A percentile compares a stretch with the other conserved stretches of the same genome.
Evolutionary conservation across 208 protist species (phyloP).

Genomic region (Crithidia mellificae): DNA sequence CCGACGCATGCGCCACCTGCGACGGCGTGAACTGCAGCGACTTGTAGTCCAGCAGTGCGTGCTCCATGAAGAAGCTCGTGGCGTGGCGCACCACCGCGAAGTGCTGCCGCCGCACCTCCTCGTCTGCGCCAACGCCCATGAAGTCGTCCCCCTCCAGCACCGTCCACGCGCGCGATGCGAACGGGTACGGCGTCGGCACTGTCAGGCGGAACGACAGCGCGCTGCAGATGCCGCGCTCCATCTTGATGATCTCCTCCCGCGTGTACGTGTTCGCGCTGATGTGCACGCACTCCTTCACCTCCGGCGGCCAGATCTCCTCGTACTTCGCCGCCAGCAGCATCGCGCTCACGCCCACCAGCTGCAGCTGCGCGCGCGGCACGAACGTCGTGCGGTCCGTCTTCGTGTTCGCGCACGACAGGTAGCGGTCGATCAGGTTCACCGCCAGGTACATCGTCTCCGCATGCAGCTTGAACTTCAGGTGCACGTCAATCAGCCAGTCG

Average conservation of each 20-base stretch:
- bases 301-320: conserved; percentile 94
- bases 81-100: conserved; percentile 57
- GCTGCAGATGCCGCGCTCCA: conserved; percentile 88
- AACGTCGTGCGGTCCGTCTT: conserved; percentile 56
- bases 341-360: conserved; percentile 94
- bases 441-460: conserved; percentile 97
- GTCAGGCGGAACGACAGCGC: conserved; percentile 89
- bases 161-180: conserved; percentile 77
- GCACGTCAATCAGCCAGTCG: conserved; percentile 98
- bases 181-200: conserved; percentile 83
- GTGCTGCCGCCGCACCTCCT: conserved; percentile 45
- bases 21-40: conserved; percentile 93
- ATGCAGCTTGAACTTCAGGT: conserved; percentile 97
- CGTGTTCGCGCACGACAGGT: conserved; percentile 79
- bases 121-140: conserved; percentile 30
- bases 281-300: conserved; percentile 94
- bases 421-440: conserved; percentile 97
- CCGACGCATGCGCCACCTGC: conserved; percentile 88
- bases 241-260: conserved; percentile 87
- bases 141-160: conserved; percentile 72
- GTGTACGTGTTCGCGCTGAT: conserved; percentile 95
- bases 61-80: conserved; percentile 87
- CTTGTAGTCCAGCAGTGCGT: conserved; percentile 86
- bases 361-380: conserved; percentile 89
- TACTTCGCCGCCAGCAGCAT: conserved; percentile 94